Conservation (phyloP, 2,329 filamentous ascomycete genomes). For the Macrophomina tecta region DNA sequence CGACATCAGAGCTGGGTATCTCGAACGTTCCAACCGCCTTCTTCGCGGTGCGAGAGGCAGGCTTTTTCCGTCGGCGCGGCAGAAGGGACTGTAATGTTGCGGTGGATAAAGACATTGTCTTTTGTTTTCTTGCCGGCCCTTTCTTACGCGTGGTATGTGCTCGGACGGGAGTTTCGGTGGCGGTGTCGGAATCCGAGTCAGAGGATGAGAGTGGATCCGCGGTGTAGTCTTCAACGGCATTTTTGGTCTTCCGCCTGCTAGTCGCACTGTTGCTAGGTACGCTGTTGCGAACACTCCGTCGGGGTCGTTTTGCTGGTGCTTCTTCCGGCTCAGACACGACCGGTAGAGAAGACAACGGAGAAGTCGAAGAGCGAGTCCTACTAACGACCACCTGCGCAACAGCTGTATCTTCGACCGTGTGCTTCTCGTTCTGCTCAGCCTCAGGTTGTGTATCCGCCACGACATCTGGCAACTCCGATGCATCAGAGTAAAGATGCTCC, state of each 20-base stretch:
- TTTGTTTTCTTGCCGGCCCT: not conserved
- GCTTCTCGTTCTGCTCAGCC: not conserved
- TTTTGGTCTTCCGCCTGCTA: conserved; percentile 28
- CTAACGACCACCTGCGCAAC: conserved; percentile 39
- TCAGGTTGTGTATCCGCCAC: conserved; percentile 18
- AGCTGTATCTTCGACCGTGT: not conserved
- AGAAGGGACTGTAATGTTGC: conserved; percentile 53
- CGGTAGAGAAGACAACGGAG: conserved; percentile 29
- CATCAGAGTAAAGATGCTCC: conserved; percentile 26
- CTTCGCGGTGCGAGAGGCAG: not conserved
- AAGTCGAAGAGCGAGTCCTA: conserved; percentile 53
- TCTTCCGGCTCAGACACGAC: conserved; percentile 31
- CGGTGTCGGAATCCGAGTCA: conserved; percentile 47
- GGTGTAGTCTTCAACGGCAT: conserved; percentile 31
- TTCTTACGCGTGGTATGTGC: conserved; percentile 24
- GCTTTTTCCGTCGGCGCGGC: conserved; percentile 44
- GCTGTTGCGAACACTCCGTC: not conserved
- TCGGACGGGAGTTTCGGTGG: conserved; percentile 23
- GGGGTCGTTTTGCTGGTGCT: conserved; percentile 15
- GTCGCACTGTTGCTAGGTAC: conserved; percentile 12
- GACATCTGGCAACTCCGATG: not conserved
- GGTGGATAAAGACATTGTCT: conserved; percentile 42
- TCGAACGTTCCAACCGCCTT: conserved; percentile 46
- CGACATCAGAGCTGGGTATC: conserved; percentile 45
- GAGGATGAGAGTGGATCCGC: conserved; percentile 29